Evolutionary conservation across 140 eudicot species (phyloP), one percentile per base, ranked within the genome.

Genomic region (Oenanthe javanica): DNA sequence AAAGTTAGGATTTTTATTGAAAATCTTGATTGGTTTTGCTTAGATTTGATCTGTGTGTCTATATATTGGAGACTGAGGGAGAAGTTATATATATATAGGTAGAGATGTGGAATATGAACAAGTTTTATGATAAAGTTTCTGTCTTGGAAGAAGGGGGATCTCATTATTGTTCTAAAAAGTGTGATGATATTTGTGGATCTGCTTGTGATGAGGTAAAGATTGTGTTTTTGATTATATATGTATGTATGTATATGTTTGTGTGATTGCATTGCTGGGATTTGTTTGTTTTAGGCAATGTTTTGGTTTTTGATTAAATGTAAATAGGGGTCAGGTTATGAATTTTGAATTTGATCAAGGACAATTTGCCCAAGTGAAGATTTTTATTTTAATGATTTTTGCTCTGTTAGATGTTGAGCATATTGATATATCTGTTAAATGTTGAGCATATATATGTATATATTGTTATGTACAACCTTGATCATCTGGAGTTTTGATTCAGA

Each of bases 71-170:
- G 31, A 52, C 19, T 59, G 23, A 21, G 9, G 2, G 63, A 52
- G 1, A 15, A 4, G 4, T 15, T 16, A 52, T 52, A 4, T 2
- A 51, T n/a, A n/a, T 51, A 50, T 50, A 57, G n/a, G 4, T 1
- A 7, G 21, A 50, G 69, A 50, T 77, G 69, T 27, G 83, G 81
- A 66, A 80, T 31, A 54, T 91, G 76, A 86, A 84, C 0, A 86
- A 82, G 79, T 82, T 84, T 83, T 75, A 81, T 73, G 96, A 90
- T 70, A 93, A 90, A 86, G 84, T 88, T 72, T 86, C 75, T 81
- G 54, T 71, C 23, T 87, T 93, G 96, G 94, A 85, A 14, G 97
- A 93, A 87, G 96, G 96, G 80, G 97, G 97, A 85, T 90, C 96
- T 90, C 97, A 84, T 85, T 90, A 92, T 81, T 92, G 97, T 75